A percentile compares a stretch with the other conserved stretches of the same genome.
Conservation (phyloP, 495 filamentous ascomycete species). For the Penicillium steckii region DNA sequence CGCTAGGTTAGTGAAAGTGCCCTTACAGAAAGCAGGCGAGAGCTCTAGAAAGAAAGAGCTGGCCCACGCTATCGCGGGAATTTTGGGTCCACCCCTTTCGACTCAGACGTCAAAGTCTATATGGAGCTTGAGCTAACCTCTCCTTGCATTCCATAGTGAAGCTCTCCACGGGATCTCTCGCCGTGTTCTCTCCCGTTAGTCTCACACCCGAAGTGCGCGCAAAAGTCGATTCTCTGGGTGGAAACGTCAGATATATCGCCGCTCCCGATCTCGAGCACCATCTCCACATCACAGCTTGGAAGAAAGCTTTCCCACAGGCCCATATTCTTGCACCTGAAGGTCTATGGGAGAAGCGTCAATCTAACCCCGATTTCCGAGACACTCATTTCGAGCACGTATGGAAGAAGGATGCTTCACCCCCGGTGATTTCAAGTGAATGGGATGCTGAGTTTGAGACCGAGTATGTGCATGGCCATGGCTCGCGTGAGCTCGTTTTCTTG, state of each 20-base stretch:
- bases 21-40: slow-evolving; percentile 8
- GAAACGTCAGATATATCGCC: slow-evolving; percentile 76
- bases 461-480: slow-evolving; percentile 75
- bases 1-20: slow-evolving; percentile 60
- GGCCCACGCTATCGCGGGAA: neutral
- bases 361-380: slow-evolving; percentile 60
- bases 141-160: slow-evolving; percentile 55
- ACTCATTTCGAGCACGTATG: slow-evolving; percentile 71
- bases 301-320: slow-evolving; percentile 71
- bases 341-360: slow-evolving; percentile 77
- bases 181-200: slow-evolving; percentile 87
- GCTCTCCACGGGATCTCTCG: slow-evolving; percentile 71
- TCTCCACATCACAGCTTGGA: slow-evolving; percentile 84
- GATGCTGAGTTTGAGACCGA: slow-evolving; percentile 84
- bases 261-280: slow-evolving; percentile 91
- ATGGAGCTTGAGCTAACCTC: slow-evolving; percentile 2
- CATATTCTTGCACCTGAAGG: slow-evolving; percentile 83
- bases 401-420: slow-evolving; percentile 48
- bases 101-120: neutral
- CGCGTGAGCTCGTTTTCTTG: slow-evolving; percentile 83
- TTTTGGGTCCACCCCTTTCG: neutral
- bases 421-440: slow-evolving; percentile 71
- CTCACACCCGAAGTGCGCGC: slow-evolving; percentile 75
- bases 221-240: slow-evolving; percentile 64
- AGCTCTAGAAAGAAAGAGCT: neutral